phyloP scores from a whole-genome alignment of 768 basidiomycete species.

The Galerina marginata region DNA sequence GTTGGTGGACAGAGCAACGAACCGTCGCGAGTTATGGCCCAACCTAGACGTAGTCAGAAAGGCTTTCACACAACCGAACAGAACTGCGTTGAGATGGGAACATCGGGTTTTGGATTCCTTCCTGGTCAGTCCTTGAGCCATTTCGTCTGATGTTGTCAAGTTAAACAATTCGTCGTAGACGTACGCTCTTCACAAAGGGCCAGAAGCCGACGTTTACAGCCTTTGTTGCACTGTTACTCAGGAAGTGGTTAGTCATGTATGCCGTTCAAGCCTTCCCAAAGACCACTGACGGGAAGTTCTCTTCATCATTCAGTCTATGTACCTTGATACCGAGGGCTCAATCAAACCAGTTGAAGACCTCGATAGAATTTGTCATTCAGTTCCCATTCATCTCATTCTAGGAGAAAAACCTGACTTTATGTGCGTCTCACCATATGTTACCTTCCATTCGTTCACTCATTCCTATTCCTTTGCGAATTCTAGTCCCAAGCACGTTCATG shows the following conservation, averaged over 20 bases:
- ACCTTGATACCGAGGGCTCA: conserved; percentile 59
- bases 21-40: conserved; percentile 59
- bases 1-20: conserved; percentile 53
- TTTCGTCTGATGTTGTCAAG: neutral
- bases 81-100: conserved; percentile 54
- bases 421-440: conserved; percentile 36
- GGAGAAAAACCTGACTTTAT: conserved; percentile 58
- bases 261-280: conserved; percentile 1
- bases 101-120: conserved; percentile 54
- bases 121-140: conserved; percentile 44
- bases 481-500: conserved; percentile 43
- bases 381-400: conserved; percentile 60
- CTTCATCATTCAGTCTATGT: conserved; percentile 56
- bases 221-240: conserved; percentile 66
- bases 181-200: conserved; percentile 49
- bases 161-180: conserved; percentile 35
- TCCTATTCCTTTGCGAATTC: neutral
- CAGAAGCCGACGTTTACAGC: conserved; percentile 40
- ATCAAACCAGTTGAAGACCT: conserved; percentile 56
- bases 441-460: neutral
- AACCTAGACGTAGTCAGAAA: conserved; percentile 45
- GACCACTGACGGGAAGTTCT: neutral
- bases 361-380: conserved; percentile 39
- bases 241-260: conserved; percentile 54
- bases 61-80: conserved; percentile 39